A percentile compares a stretch with the other conserved stretches of the same genome.
These are phyloP conservation scores for Kazachstania martiniae DNA, from an alignment of 805 yeast genomes.

Conservation along the genomic window DNA sequence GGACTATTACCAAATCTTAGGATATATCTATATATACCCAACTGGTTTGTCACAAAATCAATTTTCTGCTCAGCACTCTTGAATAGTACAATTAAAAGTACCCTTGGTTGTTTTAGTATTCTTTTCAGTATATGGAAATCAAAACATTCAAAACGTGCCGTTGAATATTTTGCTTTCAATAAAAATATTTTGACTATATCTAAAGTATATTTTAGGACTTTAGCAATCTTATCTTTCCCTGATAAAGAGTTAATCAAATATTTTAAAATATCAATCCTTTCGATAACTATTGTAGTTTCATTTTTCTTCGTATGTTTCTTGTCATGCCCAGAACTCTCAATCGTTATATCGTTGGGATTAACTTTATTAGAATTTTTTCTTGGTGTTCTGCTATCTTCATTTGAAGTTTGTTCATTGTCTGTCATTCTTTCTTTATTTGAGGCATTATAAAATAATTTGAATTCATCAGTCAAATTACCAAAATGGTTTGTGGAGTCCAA, in stretches of 20 bases:
- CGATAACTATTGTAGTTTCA: not conserved
- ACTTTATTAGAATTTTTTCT: not conserved
- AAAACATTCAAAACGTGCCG: not conserved
- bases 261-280: constrained; percentile 3
- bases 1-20: constrained; percentile 65
- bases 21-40: constrained; percentile 40
- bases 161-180: not conserved
- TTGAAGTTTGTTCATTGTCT: not conserved
- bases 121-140: constrained; percentile 2
- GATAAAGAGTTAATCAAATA: constrained; percentile 15
- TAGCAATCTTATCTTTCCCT: constrained; percentile 67
- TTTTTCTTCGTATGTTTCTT: too few relatives aligned
- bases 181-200: constrained; percentile 35
- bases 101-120: constrained; percentile 1
- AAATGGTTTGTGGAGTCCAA: not conserved
- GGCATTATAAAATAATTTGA: not conserved
- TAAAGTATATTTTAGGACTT: constrained; percentile 48
- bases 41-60: not conserved
- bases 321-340: too few relatives aligned
- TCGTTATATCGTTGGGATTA: not conserved
- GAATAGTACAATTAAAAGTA: constrained; percentile 7
- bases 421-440: not conserved
- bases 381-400: not conserved
- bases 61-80: constrained; percentile 12
- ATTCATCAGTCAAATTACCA: too few relatives aligned